These are phyloP conservation scores for Pneumocystis wakefieldiae DNA, from an alignment of 1,139 yeast species.

Conservation along the genomic window DNA sequence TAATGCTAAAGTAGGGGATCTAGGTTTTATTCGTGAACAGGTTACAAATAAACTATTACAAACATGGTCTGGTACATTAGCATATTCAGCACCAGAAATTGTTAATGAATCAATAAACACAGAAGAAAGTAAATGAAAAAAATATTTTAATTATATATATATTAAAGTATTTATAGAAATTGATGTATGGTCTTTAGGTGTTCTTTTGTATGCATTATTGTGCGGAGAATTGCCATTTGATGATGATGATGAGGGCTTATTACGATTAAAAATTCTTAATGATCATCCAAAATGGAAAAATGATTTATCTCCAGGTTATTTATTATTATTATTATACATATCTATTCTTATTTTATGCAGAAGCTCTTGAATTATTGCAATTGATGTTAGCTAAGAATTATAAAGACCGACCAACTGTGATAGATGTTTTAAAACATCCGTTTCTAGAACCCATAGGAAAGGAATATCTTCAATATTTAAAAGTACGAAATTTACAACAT, in stretches of 20 bases:
- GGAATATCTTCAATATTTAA: too few species aligned
- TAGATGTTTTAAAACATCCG: too few species aligned
- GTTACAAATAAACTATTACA: constrained; percentile 44
- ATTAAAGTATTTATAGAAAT: constrained; percentile 18
- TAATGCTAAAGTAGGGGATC: constrained; percentile 69
- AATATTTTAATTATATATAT: constrained; percentile 23
- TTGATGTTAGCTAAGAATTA: too few species aligned
- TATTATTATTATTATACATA: too few species aligned
- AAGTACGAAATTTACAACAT: too few species aligned
- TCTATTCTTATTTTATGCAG: too few species aligned
- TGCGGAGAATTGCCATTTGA: constrained; percentile 88
- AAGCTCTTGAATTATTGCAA: too few species aligned
- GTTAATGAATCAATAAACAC: constrained; percentile 52
- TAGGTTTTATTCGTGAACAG: constrained; percentile 84
- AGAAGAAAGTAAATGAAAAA: constrained; percentile 34
- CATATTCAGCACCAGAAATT: constrained; percentile 94
- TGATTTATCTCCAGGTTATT: too few species aligned
- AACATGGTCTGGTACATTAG: constrained; percentile 87
- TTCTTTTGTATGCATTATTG: constrained; percentile 76
- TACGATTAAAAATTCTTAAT: constrained; percentile 45
- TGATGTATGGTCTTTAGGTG: constrained; percentile 88
- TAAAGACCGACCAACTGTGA: too few species aligned
- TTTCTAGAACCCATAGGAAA: too few species aligned
- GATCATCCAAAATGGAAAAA: constrained; percentile 41
- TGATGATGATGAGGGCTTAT: constrained; percentile 53